Evolutionary conservation across 2,329 filamentous ascomycete genomes (phyloP).

Genomic region (Mollisiaceae sp.): DNA sequence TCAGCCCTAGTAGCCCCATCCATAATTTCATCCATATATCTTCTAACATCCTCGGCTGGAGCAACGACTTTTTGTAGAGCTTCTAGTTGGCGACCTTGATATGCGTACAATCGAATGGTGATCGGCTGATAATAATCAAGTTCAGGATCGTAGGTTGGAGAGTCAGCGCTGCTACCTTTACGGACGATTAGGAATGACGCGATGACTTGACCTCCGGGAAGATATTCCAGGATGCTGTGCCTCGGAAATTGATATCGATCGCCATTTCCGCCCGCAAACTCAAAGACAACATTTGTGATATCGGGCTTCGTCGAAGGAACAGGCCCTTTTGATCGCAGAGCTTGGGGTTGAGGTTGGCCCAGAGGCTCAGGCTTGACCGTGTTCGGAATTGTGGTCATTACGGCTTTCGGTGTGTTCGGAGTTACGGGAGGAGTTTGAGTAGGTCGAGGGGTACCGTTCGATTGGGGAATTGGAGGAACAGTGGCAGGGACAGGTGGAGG

Average conservation of each 20-base stretch:
- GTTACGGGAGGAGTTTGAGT: constrained; percentile 27
- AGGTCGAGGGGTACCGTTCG: constrained; percentile 30
- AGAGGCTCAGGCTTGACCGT: constrained; percentile 26
- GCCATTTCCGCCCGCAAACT: constrained; percentile 69
- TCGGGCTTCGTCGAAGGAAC: constrained; percentile 61
- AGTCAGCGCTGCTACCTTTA: constrained; percentile 68
- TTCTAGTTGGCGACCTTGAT: constrained; percentile 62
- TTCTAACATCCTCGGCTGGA: constrained; percentile 64
- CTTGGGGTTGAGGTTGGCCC: constrained; percentile 52
- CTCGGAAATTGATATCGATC: constrained; percentile 82
- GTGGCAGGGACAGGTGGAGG: constrained; percentile 20
- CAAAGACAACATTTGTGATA: constrained; percentile 70
- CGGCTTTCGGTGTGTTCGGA: constrained; percentile 33
- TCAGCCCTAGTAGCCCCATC: constrained; percentile 71
- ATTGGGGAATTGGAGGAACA: constrained; percentile 15
- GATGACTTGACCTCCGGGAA: constrained; percentile 64
- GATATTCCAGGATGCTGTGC: constrained; percentile 75
- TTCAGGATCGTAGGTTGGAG: constrained; percentile 63
- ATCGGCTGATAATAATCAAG: constrained; percentile 80
- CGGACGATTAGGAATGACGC: constrained; percentile 80
- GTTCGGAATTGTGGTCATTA: constrained; percentile 8
- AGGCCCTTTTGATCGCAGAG: constrained; percentile 64
- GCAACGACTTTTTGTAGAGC: constrained; percentile 65
- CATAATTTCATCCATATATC: constrained; percentile 75
- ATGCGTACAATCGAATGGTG: constrained; percentile 63